Percentiles rank a stretch among this genome's conserved stretches.
phyloP scores from a whole-genome alignment of 129 eudicot genomes.

The Chrysanthemum lavandulifolium region DNA sequence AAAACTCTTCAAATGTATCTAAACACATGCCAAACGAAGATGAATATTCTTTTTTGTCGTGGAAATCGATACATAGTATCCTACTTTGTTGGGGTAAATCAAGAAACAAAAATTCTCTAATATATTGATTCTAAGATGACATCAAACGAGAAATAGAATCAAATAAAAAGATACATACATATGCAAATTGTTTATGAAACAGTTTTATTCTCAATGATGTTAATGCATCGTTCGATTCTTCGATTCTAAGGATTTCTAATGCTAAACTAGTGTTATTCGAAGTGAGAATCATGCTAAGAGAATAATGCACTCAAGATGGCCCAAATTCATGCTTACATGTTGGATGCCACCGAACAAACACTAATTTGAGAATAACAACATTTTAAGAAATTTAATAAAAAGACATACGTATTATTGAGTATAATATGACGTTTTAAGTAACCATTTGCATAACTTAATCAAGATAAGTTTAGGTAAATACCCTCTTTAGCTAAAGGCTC shows the following conservation, averaged over 20 bases:
- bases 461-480: background rate
- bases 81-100: background rate
- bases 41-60: background rate
- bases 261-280: conserved; percentile 16
- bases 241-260: background rate
- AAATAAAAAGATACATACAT: conserved; percentile 8
- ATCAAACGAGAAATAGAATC: conserved; percentile 18
- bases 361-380: background rate
- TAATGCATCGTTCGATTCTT: conserved; percentile 21
- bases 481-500: too few relatives aligned
- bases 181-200: background rate
- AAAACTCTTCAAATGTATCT: too few relatives aligned
- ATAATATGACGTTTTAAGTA: background rate
- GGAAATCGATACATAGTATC: too few relatives aligned
- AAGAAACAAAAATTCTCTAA: background rate
- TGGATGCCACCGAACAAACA: conserved; percentile 23
- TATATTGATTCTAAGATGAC: background rate
- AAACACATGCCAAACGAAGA: background rate
- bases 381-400: background rate
- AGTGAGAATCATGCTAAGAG: conserved; percentile 18
- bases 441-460: background rate
- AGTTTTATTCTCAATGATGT: conserved; percentile 19
- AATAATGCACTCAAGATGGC: conserved; percentile 18
- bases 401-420: background rate
- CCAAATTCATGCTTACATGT: conserved; percentile 18